Evolutionary conservation across 2,329 filamentous ascomycete species (phyloP).

Genomic region (Fusarium odoratissimum): DNA sequence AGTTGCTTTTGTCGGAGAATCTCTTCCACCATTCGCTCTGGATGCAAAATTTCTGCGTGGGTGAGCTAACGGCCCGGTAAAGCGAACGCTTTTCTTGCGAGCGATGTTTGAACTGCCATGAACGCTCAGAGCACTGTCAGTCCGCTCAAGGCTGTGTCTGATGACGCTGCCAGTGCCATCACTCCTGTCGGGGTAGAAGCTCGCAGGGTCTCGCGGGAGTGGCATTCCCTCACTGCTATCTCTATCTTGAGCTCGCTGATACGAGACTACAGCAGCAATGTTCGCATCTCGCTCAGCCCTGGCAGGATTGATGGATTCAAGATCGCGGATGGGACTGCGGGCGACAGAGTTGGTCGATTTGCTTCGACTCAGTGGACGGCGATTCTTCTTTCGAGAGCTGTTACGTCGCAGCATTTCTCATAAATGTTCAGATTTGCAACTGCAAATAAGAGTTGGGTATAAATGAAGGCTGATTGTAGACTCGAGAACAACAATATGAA

Average conservation of each 20-base stretch:
- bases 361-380: slow-evolving; percentile 59
- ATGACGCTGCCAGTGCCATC: slow-evolving; percentile 36
- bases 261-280: slow-evolving; percentile 71
- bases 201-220: slow-evolving; percentile 42
- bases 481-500: slow-evolving; percentile 1
- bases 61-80: slow-evolving; percentile 53
- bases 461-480: background rate
- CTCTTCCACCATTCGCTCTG: slow-evolving; percentile 46
- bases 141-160: slow-evolving; percentile 23
- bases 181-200: slow-evolving; percentile 30
- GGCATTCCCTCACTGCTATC: slow-evolving; percentile 33
- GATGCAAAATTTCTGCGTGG: slow-evolving; percentile 47
- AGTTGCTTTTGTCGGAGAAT: slow-evolving; percentile 12
- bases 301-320: slow-evolving; percentile 62
- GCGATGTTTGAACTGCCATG: slow-evolving; percentile 44
- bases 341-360: slow-evolving; percentile 64
- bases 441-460: background rate
- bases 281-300: slow-evolving; percentile 69
- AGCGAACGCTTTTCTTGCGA: slow-evolving; percentile 68
- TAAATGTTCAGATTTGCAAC: background rate
- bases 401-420: slow-evolving; percentile 62
- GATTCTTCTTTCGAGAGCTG: slow-evolving; percentile 56
- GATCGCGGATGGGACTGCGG: slow-evolving; percentile 53
- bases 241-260: slow-evolving; percentile 61
- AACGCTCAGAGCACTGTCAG: slow-evolving; percentile 25